Evolutionary conservation across 495 filamentous ascomycete genomes (phyloP), one percentile per base, ranked within the genome.

Genomic region (Lentithecium fluviatile): DNA sequence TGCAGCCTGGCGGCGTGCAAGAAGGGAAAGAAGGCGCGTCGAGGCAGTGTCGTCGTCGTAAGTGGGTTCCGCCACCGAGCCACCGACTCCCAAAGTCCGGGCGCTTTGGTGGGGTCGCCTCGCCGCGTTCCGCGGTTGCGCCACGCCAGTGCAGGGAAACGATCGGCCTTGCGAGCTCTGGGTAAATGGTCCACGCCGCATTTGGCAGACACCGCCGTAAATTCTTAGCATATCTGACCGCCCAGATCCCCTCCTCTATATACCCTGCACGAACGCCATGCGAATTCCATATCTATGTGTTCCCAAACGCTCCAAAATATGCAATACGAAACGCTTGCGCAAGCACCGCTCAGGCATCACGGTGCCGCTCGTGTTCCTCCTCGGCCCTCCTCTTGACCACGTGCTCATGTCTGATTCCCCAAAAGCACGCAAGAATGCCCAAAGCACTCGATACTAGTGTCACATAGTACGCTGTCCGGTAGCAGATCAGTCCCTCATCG

Each of bases 401-500:
- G 43, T 75, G 75, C 63, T 92, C 88, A 58, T 86, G 83, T 67
- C 84, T 76, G 64, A 97, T 96, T 54, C 85, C 86, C 82, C 84
- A 89, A 26, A 96, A 67, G 52, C 85, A 86, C 13, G 92, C 79
- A 0, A 76, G 65, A 2, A 96, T 74, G 1, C 87, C 94, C 3
- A 87, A 62, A 13, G 88, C 65, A 51, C 88, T 91, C 0, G 88
- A 85, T 32, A 81, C 78, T 21, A 95, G 80, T n/a, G 93, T 96
- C 40, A 93, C 79, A 57, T 80, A 85, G 68, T 97, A 97, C 2
- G 93, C 92, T 13, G 82, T 75, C 37, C 78, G 76, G 74, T 96
- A 97, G 74, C 93, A 97, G 46, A 79, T 76, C 46, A 94, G 71
- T 1, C 94, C 94, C 53, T 94, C 88, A 2, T 75, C 75, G 65